These are phyloP conservation scores for Fusarium graminum DNA, from an alignment of 2,329 filamentous ascomycete species.

Conservation along the genomic window DNA sequence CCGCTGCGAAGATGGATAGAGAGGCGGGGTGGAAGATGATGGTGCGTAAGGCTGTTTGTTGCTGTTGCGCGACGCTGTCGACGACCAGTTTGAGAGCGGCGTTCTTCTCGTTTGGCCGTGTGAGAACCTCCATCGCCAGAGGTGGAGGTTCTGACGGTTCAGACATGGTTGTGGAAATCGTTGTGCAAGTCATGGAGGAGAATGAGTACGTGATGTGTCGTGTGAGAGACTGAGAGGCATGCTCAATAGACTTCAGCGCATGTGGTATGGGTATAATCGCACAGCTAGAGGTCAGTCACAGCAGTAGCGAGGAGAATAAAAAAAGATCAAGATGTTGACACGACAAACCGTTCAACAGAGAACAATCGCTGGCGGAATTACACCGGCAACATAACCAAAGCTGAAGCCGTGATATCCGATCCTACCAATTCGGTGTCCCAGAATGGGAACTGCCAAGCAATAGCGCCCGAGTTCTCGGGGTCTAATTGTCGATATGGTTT, in stretches of 20 bases:
- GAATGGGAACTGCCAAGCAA: conserved; percentile 37
- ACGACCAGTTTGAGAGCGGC: conserved; percentile 79
- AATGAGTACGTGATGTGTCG: background rate
- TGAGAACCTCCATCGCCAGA: conserved; percentile 70
- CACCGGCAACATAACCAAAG: conserved; percentile 21
- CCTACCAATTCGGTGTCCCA: conserved; percentile 37
- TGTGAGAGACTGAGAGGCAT: too few relatives aligned
- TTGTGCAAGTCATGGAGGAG: background rate
- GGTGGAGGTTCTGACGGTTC: conserved; percentile 62
- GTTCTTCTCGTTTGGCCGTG: conserved; percentile 68
- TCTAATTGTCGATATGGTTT: conserved; percentile 11
- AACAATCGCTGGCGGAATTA: conserved; percentile 28
- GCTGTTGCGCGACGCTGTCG: conserved; percentile 86
- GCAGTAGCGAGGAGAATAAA: background rate
- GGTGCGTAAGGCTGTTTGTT: conserved; percentile 73
- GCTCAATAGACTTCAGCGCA: background rate
- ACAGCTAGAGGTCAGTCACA: background rate
- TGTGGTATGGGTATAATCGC: background rate
- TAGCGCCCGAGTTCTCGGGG: conserved; percentile 35
- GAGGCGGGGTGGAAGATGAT: conserved; percentile 73
- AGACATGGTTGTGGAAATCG: conserved; percentile 16
- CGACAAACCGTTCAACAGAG: background rate
- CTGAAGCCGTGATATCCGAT: conserved; percentile 43
- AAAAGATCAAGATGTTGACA: background rate
- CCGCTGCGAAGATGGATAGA: conserved; percentile 59